Evolutionary conservation across 148 eudicot species (phyloP), one percentile per base, ranked within the genome.

Genomic region (Linanthus parryae): DNA sequence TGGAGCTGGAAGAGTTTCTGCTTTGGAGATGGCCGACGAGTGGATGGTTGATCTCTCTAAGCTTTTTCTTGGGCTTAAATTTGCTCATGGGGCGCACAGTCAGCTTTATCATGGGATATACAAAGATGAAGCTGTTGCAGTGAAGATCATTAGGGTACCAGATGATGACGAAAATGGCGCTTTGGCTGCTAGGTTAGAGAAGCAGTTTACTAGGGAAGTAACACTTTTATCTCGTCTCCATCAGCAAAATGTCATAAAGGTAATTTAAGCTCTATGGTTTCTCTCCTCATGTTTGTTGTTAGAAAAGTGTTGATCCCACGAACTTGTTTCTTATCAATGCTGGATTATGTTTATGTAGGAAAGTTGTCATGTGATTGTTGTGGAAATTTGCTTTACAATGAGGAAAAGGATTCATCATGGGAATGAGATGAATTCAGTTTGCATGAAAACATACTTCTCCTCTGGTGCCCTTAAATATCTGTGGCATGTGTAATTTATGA

Each of bases 41-140:
- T 65, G 75, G 61, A 66, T 67, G 73, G 78, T 79, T 26, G 95
- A 91, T 79, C 78, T 83, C 44, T 86, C 94, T 3, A 60, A 83
- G 73, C 61, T 86, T 10, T 71, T 72, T 57, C 68, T 91, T 20
- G 97, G 97, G 31, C 77, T 53, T 48, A 78, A 56, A 66, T 91
- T 91, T 77, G 94, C 95, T 61, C 80, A 83, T 69, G 97, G 97
- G 20, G 94, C 88, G 8, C 71, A 80, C 21, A 83, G 92, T 60
- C 85, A 80, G 65, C 89, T 86, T 53, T 75, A 86, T 62, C 95
- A 77, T 74, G 97, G 94, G 13, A 69, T 57, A 1, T 91, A 91
- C 16, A 81, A 76, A 69, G 87, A 74, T 20, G 79, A 83, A 61
- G 49, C 81, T 21, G 95, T 83, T 18, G 97, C 97, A 8, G 84